Conservation (phyloP, 1,284 basidiomycete species). For the Apiotrichum veenhuisii region DNA sequence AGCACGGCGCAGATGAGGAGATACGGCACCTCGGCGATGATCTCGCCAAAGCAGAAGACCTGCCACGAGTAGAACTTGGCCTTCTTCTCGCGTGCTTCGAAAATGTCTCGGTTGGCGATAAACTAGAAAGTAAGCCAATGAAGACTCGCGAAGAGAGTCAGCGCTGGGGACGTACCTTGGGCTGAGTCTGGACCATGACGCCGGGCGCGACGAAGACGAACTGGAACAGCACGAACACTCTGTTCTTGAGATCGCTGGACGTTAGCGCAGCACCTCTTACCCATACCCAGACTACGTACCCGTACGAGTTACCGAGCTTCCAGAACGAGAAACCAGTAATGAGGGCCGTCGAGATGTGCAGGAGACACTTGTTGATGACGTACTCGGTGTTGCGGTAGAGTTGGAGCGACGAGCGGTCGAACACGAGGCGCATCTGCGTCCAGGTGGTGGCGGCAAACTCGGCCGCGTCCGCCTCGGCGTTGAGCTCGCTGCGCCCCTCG, state of each 20-base stretch:
- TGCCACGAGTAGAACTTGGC: conserved; percentile 26
- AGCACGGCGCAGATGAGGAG: conserved; percentile 37
- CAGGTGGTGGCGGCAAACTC: conserved; percentile 15
- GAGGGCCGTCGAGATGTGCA: conserved; percentile 19
- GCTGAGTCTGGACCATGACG: conserved; percentile 48
- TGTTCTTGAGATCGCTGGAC: conserved; percentile 14
- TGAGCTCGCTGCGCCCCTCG: background rate
- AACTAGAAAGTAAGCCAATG: too few species aligned
- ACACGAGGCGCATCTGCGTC: conserved; percentile 16
- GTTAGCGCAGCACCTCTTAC: too few species aligned
- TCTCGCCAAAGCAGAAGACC: conserved; percentile 18
- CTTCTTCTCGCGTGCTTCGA: conserved; percentile 27
- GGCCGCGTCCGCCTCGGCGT: conserved; percentile 12
- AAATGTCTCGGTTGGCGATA: conserved; percentile 37
- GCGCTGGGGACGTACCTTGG: conserved; percentile 27
- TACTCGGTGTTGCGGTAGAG: conserved; percentile 24
- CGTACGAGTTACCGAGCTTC: conserved; percentile 3
- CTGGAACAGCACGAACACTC: conserved; percentile 34
- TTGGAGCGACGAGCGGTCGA: conserved; percentile 9
- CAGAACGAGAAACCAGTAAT: conserved; percentile 26
- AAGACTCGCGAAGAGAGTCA: too few species aligned
- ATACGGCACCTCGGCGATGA: conserved; percentile 23
- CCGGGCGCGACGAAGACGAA: conserved; percentile 47
- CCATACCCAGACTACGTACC: too few species aligned
- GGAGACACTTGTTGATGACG: conserved; percentile 23